These are phyloP conservation scores for Boletus sensibilis DNA, from an alignment of 768 basidiomycete species.

Conservation along the genomic window DNA sequence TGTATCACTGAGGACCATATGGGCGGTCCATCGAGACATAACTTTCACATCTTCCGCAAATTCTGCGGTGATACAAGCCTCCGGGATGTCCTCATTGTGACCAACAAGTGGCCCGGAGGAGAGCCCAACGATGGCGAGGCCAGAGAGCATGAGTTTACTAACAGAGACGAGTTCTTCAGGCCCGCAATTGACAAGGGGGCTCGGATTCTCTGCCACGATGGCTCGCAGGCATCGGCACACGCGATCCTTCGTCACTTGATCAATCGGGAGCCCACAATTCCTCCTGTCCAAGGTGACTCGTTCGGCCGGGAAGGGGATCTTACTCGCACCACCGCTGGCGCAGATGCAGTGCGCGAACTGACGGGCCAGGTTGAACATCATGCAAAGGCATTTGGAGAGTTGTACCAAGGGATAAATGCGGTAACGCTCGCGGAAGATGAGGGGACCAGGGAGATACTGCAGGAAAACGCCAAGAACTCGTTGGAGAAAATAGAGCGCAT, in stretches of 20 bases:
- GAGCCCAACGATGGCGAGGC: conserved; percentile 29
- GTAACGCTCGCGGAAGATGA: conserved; percentile 41
- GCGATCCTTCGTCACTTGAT: conserved; percentile 45
- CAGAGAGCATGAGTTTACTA: conserved; percentile 39
- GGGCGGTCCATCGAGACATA: conserved; percentile 42
- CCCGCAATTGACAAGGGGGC: conserved; percentile 47
- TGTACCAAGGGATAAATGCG: conserved; percentile 43
- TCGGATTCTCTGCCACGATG: conserved; percentile 39
- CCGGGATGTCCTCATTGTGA: conserved; percentile 46
- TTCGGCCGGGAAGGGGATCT: conserved; percentile 41
- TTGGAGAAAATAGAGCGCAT: conserved; percentile 42
- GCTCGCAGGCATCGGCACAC: conserved; percentile 42
- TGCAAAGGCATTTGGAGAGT: conserved; percentile 39
- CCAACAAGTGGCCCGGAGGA: conserved; percentile 45
- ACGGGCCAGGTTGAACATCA: conserved; percentile 42
- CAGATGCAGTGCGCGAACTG: conserved; percentile 45
- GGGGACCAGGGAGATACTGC: conserved; percentile 38
- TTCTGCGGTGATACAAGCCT: conserved; percentile 50
- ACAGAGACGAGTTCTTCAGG: conserved; percentile 42
- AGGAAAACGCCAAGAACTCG: conserved; percentile 38
- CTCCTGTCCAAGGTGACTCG: conserved; percentile 47
- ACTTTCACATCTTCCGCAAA: conserved; percentile 46
- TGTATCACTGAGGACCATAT: conserved; percentile 44
- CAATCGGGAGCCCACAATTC: conserved; percentile 33
- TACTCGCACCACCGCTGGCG: conserved; percentile 43